Conservation (phyloP, 371 early-diverging fungal species). For the Batrachochytrium dendrobatidis region DNA sequence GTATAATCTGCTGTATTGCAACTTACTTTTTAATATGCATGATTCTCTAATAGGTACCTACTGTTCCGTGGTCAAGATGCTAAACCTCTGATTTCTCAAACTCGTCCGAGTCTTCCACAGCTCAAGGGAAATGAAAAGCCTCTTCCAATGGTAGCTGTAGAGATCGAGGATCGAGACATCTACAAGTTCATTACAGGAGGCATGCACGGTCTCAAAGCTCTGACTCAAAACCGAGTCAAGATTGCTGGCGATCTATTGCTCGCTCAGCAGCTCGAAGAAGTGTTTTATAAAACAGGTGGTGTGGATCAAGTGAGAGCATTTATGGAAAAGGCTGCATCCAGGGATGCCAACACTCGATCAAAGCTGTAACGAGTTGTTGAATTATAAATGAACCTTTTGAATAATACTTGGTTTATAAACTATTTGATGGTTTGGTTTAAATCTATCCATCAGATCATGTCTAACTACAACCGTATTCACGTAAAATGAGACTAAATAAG, state of each 20-base stretch:
- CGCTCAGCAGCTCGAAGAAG: slow-evolving; percentile 26
- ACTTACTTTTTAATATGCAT: too few species aligned
- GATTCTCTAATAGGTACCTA: too few species aligned
- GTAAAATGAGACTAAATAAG: too few species aligned
- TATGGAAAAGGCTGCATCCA: slow-evolving; percentile 14
- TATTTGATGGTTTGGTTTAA: too few species aligned
- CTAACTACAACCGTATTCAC: too few species aligned
- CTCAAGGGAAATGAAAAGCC: slow-evolving; percentile 1
- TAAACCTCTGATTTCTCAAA: slow-evolving; percentile 19
- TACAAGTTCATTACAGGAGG: slow-evolving; percentile 33
- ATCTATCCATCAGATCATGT: too few species aligned
- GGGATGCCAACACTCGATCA: too few species aligned
- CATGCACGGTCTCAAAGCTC: slow-evolving; percentile 23
- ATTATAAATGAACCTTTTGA: too few species aligned
- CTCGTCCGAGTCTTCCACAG: slow-evolving; percentile 15
- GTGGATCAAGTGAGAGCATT: slow-evolving; percentile 24
- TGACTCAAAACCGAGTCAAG: slow-evolving; percentile 14
- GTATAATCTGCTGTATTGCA: too few species aligned
- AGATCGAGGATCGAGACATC: slow-evolving; percentile 30
- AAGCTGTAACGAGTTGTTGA: too few species aligned
- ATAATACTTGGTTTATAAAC: too few species aligned
- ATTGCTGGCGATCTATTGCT: slow-evolving; percentile 27
- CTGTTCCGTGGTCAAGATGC: slow-evolving; percentile 21
- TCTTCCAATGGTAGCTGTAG: slow-evolving; percentile 15
- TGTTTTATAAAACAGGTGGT: slow-evolving; percentile 29